Conservation (phyloP, 352 stramenopile species). For the Phytophthora pinifolia region DNA sequence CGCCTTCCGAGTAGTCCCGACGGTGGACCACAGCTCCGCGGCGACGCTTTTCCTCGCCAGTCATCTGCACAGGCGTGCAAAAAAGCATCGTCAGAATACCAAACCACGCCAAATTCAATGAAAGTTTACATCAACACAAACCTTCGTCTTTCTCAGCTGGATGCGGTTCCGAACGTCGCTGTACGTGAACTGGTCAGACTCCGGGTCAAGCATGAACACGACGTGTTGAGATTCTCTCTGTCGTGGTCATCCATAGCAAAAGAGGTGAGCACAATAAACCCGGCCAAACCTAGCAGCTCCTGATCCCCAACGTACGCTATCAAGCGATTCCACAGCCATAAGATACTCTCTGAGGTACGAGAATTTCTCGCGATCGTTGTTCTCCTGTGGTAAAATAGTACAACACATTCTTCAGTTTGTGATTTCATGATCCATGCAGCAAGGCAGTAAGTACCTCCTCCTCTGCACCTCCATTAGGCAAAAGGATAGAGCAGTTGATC, state of each 20-base stretch:
- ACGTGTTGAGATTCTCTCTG: slow-evolving; percentile 68
- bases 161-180: slow-evolving; percentile 74
- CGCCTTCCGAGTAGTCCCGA: slow-evolving; percentile 69
- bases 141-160: slow-evolving; percentile 83
- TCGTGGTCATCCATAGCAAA: slow-evolving; percentile 5
- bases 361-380: slow-evolving; percentile 73
- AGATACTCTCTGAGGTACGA: slow-evolving; percentile 83
- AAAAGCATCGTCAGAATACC: slow-evolving; percentile 2
- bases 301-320: slow-evolving; percentile 49
- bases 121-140: slow-evolving; percentile 13
- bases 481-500: slow-evolving; percentile 75
- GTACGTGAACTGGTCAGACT: slow-evolving; percentile 81
- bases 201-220: slow-evolving; percentile 77
- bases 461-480: slow-evolving; percentile 56
- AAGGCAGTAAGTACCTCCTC: slow-evolving; percentile 40
- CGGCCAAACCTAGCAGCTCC: background rate
- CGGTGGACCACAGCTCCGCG: slow-evolving; percentile 77
- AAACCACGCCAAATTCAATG: background rate
- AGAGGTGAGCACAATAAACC: slow-evolving; percentile 7
- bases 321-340: slow-evolving; percentile 65
- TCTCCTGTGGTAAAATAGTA: slow-evolving; percentile 38
- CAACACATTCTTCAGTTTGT: slow-evolving; percentile 5
- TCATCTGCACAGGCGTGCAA: slow-evolving; percentile 34
- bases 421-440: background rate
- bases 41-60: slow-evolving; percentile 76